Evolutionary conservation across 2,329 filamentous ascomycete species (phyloP).

Genomic region (Pseudonectria buxi): DNA sequence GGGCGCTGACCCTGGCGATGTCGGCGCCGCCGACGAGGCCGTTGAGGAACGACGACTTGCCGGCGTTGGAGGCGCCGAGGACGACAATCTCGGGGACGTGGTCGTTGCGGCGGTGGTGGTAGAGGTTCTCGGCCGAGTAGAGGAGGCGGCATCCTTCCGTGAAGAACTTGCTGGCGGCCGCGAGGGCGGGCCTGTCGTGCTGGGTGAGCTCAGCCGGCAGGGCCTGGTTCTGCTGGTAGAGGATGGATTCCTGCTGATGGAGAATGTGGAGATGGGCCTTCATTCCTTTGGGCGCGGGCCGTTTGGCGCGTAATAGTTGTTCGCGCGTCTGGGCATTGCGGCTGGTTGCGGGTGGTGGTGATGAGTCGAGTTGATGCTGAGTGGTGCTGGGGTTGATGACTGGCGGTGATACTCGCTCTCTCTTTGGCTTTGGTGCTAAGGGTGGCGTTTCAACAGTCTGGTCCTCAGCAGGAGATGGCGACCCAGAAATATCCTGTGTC

Average conservation of each 20-base stretch:
- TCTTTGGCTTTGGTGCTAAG: slow-evolving; percentile 4
- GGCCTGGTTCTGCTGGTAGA: slow-evolving; percentile 8
- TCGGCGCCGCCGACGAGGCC: slow-evolving; percentile 53
- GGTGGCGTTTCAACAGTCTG: neutral
- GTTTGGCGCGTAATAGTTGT: slow-evolving; percentile 3
- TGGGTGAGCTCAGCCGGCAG: slow-evolving; percentile 11
- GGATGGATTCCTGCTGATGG: slow-evolving; percentile 16
- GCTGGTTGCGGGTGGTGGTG: too few species aligned
- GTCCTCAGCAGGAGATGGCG: too few species aligned
- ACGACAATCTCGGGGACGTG: slow-evolving; percentile 61
- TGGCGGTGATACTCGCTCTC: too few species aligned
- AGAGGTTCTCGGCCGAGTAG: slow-evolving; percentile 43
- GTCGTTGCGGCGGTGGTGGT: slow-evolving; percentile 44
- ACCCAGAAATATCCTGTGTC: too few species aligned
- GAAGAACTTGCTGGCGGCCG: slow-evolving; percentile 28
- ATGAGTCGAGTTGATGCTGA: too few species aligned
- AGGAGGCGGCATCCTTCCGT: slow-evolving; percentile 32
- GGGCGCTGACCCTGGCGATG: slow-evolving; percentile 43
- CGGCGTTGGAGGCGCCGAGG: slow-evolving; percentile 81
- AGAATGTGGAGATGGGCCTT: slow-evolving; percentile 14
- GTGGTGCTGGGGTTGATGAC: too few species aligned
- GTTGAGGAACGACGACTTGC: slow-evolving; percentile 85
- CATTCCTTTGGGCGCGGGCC: slow-evolving; percentile 9
- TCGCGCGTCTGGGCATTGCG: too few species aligned
- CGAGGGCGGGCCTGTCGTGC: slow-evolving; percentile 18